Evolutionary conservation across 805 yeast species (phyloP).

Genomic region (Kazachstania taianensis): DNA sequence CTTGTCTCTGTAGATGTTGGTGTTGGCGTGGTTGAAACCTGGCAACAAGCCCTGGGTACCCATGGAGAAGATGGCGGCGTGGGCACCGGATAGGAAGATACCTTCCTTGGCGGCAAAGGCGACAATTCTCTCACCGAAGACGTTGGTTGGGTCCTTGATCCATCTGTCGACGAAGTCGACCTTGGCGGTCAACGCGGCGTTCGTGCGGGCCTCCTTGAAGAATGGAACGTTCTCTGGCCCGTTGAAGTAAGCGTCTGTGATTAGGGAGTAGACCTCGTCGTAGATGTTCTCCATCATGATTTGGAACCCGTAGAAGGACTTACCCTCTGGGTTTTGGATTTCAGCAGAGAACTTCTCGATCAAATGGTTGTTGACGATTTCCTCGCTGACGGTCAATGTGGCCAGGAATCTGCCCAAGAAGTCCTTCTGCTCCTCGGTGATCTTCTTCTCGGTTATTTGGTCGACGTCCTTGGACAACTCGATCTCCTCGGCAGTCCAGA

Average conservation of each 20-base stretch:
- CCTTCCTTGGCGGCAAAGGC: constrained; percentile 99
- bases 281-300: constrained; percentile 99
- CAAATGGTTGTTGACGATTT: constrained; percentile 90
- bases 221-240: constrained; percentile 84
- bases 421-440: constrained; percentile 82
- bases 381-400: constrained; percentile 96
- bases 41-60: constrained; percentile 97
- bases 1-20: constrained; percentile 93
- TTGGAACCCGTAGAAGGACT: constrained; percentile 97
- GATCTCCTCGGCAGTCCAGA: constrained; percentile 99
- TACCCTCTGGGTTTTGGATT: constrained; percentile 94
- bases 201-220: constrained; percentile 86
- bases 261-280: constrained; percentile 88
- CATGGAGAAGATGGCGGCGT: constrained; percentile 94
- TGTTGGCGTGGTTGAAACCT: constrained; percentile 92
- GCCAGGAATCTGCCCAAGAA: constrained; percentile 87
- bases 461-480: constrained; percentile 80
- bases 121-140: constrained; percentile 88
- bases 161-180: constrained; percentile 97
- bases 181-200: constrained; percentile 87
- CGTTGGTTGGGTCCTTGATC: constrained; percentile 77
- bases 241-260: constrained; percentile 87
- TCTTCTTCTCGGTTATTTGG: constrained; percentile 71
- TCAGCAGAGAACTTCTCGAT: constrained; percentile 95
- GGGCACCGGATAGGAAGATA: constrained; percentile 93